Conservation (phyloP, 257 asterid species). For the Ophiorrhiza pumila region DNA sequence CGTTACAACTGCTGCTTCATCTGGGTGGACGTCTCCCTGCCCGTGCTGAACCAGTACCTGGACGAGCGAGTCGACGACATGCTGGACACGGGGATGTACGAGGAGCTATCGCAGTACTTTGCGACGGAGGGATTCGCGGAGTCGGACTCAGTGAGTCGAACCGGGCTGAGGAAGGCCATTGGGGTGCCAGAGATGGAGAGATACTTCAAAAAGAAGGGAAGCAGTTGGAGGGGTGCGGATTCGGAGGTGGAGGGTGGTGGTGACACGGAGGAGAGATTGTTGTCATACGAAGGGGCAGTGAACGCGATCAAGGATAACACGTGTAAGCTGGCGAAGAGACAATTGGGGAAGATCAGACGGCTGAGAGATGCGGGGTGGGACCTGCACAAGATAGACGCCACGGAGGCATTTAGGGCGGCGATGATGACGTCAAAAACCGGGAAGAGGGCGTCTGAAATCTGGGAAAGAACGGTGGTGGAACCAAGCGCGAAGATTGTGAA, state of each 20-base stretch:
- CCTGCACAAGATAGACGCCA: conserved; percentile 68
- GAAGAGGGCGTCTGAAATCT: conserved; percentile 33
- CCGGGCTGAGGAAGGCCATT: conserved; percentile 72
- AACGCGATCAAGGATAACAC: conserved; percentile 73
- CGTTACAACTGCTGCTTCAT: conserved; percentile 70
- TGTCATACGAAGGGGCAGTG: conserved; percentile 57
- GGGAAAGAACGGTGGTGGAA: conserved; percentile 67
- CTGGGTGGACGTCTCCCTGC: conserved; percentile 60
- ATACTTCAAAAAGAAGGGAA: conserved; percentile 23
- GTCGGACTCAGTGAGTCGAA: conserved; percentile 26
- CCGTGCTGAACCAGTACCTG: conserved; percentile 51
- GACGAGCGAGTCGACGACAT: conserved; percentile 74
- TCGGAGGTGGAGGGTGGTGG: conserved; percentile 7
- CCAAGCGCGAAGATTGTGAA: conserved; percentile 89
- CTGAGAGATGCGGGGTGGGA: conserved; percentile 82
- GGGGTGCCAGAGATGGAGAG: conserved; percentile 79
- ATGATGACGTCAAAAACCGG: conserved; percentile 34
- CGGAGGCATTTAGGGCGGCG: conserved; percentile 52
- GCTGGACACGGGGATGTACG: conserved; percentile 76
- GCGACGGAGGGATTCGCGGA: conserved; percentile 13
- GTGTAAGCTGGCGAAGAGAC: conserved; percentile 61
- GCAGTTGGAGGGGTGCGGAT: conserved; percentile 7
- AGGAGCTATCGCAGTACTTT: conserved; percentile 52
- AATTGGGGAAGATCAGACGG: conserved; percentile 61
- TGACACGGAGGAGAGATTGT: conserved; percentile 22